Evolutionary conservation across 2,329 filamentous ascomycete species (phyloP).

Genomic region (Pleoardoris graminearum): DNA sequence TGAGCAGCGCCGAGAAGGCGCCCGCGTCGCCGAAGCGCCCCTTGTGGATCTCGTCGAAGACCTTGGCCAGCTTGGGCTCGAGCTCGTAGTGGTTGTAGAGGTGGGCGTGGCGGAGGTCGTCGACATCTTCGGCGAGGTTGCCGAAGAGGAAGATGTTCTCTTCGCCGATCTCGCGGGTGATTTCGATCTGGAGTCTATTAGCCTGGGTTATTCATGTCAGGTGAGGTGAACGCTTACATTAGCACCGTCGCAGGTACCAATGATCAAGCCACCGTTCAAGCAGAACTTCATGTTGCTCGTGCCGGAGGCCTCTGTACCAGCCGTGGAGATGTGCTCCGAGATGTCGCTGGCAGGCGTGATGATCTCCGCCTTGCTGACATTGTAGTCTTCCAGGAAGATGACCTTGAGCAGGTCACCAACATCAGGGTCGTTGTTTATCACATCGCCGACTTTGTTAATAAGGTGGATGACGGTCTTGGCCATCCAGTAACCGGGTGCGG

Average conservation of each 20-base stretch:
- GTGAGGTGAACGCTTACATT: conserved; percentile 67
- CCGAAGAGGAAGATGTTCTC: conserved; percentile 99
- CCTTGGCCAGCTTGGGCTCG: conserved; percentile 74
- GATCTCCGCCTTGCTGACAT: conserved; percentile 98
- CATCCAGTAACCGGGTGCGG: conserved; percentile 99
- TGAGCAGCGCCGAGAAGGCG: conserved; percentile 80
- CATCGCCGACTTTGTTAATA: conserved; percentile 85
- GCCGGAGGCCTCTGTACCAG: conserved; percentile 84
- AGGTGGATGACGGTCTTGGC: conserved; percentile 98
- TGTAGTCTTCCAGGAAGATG: conserved; percentile 97
- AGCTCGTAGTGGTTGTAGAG: conserved; percentile 79
- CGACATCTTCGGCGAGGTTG: conserved; percentile 92
- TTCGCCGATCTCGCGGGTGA: conserved; percentile 94
- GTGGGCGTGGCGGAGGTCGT: conserved; percentile 89
- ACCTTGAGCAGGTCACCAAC: conserved; percentile 95
- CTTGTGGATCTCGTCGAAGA: conserved; percentile 80
- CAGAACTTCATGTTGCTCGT: conserved; percentile 99
- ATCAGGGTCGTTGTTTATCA: conserved; percentile 90
- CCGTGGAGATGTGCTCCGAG: conserved; percentile 97
- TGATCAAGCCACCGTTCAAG: conserved; percentile 93
- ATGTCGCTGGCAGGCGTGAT: conserved; percentile 93
- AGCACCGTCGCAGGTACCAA: conserved; percentile 95
- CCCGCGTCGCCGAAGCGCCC: conserved; percentile 79
- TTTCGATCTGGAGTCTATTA: conserved; percentile 70
- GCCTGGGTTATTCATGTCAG: not conserved